Evolutionary conservation across 441 rosid genomes (phyloP).

Genomic region (Erysimum cheiri): DNA sequence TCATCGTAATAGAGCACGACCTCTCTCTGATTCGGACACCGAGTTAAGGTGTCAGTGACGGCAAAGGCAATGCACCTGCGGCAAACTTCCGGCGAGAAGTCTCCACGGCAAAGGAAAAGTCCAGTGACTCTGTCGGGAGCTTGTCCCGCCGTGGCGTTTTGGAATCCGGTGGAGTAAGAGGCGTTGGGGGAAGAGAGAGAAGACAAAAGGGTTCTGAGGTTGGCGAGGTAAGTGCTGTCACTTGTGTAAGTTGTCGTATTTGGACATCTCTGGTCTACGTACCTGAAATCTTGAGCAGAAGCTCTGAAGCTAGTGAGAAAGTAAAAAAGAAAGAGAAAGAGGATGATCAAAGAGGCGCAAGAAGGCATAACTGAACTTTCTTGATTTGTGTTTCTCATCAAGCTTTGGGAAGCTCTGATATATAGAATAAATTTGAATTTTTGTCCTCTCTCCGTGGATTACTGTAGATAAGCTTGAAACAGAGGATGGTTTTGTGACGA

Average conservation of each 20-base stretch:
- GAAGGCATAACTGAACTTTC: conserved; percentile 5
- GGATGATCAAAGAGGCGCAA: not conserved
- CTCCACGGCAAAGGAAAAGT: conserved; percentile 39
- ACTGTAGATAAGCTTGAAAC: not conserved
- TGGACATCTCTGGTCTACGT: fast-evolving
- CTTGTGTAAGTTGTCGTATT: not conserved
- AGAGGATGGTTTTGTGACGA: not conserved
- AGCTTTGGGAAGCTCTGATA: not conserved
- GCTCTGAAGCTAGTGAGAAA: conserved; percentile 13
- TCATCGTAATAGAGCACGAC: not conserved
- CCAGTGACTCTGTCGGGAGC: conserved; percentile 23
- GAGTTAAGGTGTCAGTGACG: not conserved
- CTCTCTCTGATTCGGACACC: conserved; percentile 3
- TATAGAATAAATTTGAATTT: not conserved
- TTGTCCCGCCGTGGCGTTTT: conserved; percentile 30
- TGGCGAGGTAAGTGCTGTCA: conserved; percentile 15
- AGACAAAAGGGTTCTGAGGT: conserved; percentile 31
- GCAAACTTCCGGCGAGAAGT: not conserved
- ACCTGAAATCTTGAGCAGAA: conserved; percentile 29
- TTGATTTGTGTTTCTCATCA: not conserved
- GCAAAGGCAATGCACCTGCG: not conserved
- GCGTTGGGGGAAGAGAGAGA: conserved; percentile 25
- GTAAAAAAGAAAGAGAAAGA: not conserved
- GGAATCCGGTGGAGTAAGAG: conserved; percentile 33
- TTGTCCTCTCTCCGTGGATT: too few species aligned